Evolutionary conservation across 345 rosid genomes (phyloP).

Genomic region (Iberis pinnata): DNA sequence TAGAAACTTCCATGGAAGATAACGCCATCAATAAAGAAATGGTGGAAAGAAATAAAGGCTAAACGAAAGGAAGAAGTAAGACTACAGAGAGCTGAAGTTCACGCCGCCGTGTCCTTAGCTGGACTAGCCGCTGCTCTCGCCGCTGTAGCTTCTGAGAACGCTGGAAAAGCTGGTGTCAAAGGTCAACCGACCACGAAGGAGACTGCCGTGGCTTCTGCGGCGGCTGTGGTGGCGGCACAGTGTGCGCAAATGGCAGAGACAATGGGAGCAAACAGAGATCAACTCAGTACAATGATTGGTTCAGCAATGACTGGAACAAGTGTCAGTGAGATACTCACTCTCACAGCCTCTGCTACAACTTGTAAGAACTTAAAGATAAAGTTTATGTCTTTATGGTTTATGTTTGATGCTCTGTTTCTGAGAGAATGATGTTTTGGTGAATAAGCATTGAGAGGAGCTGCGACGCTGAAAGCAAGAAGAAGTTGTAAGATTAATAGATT

Average conservation of each 20-base stretch:
- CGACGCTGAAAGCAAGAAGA: constrained; percentile 70
- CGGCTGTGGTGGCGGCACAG: constrained; percentile 78
- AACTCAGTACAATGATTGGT: constrained; percentile 51
- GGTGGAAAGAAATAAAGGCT: constrained; percentile 69
- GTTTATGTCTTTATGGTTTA: neutral
- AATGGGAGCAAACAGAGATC: constrained; percentile 78
- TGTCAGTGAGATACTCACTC: constrained; percentile 72
- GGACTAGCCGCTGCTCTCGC: constrained; percentile 83
- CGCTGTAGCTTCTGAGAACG: constrained; percentile 64
- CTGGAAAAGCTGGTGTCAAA: constrained; percentile 24
- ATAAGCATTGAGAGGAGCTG: constrained; percentile 80
- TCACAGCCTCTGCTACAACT: constrained; percentile 83
- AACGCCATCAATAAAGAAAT: constrained; percentile 61
- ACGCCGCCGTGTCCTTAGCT: constrained; percentile 86
- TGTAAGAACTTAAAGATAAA: constrained; percentile 42
- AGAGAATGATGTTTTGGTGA: constrained; percentile 13
- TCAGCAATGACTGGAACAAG: constrained; percentile 71
- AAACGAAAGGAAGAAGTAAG: constrained; percentile 78
- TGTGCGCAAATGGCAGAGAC: constrained; percentile 79
- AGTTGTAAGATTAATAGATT: constrained; percentile 52
- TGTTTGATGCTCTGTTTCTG: constrained; percentile 14
- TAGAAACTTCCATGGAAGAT: constrained; percentile 70
- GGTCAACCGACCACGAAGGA: constrained; percentile 36
- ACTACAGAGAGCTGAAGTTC: constrained; percentile 71
- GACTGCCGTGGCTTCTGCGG: constrained; percentile 77